phyloP scores from a whole-genome alignment of 2,329 filamentous ascomycete genomes.

The Xylariales sp. region DNA sequence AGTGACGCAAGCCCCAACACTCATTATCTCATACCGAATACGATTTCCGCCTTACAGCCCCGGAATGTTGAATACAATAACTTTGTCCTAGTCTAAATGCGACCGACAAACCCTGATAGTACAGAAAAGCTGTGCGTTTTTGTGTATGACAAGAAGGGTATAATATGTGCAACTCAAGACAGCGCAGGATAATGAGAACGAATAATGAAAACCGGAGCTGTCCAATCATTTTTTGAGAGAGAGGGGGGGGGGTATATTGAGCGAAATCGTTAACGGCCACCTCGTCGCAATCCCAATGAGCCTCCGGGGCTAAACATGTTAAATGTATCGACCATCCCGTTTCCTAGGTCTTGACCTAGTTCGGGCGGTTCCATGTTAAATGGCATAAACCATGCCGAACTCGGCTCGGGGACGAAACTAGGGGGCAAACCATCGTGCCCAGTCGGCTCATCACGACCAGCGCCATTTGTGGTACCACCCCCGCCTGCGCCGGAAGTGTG shows the following conservation, averaged over 20 bases:
- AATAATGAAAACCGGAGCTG: conserved; percentile 3
- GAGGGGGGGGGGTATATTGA: not conserved
- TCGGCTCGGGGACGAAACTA: conserved; percentile 56
- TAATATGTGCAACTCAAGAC: conserved; percentile 25
- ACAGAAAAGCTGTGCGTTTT: conserved; percentile 16
- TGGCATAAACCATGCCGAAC: conserved; percentile 88
- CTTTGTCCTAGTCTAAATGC: conserved; percentile 29
- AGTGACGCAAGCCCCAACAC: conserved; percentile 4
- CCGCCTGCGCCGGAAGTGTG: conserved; percentile 47
- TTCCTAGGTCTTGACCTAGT: conserved; percentile 60
- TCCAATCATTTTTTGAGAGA: not conserved
- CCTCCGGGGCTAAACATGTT: conserved; percentile 58
- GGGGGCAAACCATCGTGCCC: conserved; percentile 44
- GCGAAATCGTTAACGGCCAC: conserved; percentile 40
- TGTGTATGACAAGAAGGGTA: conserved; percentile 27
- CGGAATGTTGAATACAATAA: conserved; percentile 11
- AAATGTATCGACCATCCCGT: conserved; percentile 62
- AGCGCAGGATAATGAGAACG: conserved; percentile 9
- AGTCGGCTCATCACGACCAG: conserved; percentile 47
- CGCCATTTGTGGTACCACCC: conserved; percentile 48
- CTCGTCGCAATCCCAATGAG: conserved; percentile 45
- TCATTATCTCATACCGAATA: conserved; percentile 19
- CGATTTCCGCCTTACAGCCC: conserved; percentile 6
- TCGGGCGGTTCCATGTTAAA: conserved; percentile 89
- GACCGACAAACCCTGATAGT: conserved; percentile 25